Evolutionary conservation across 2,329 filamentous ascomycete species (phyloP), one percentile per base, ranked within the genome.

Genomic region (Alternaria hordeiaustralica): DNA sequence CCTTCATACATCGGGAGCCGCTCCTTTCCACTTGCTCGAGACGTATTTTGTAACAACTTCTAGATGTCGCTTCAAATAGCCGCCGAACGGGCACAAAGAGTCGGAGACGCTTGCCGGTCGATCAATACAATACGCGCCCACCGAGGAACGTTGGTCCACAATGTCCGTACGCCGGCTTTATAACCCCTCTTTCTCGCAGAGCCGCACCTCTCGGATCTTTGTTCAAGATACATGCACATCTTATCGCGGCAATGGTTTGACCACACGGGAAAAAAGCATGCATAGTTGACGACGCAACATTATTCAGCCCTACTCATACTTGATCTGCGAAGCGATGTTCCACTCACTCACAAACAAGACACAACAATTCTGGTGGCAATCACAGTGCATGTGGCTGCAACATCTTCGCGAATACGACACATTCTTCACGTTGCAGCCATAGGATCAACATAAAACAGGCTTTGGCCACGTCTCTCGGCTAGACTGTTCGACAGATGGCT

Each of bases 161-260:
- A 44, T 54, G 65, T 57, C 57, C 61, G 44, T 61, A 55, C 61
- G 53, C 51, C 41, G 55, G 66, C 68, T 68, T 41, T 70, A 66
- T 68, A 64, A 68, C 63, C 67, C 63, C 62, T 63, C 60, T 61
- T 56, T 50, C 49, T 30, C 63, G 65, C 69, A 74, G 70, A 72
- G 70, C 70, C 69, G 67, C 71, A 68, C 66, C 41, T 30, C 41
- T 49, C 7, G 50, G 30, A 21, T 47, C 44, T 12, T 28, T 45
- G 47, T 43, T 57, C 26, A 28, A 62, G 50, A 57, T 63, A 67
- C 64, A 58, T 64, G 66, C 63, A 54, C 36, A 60, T 62, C 26
- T 61, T 49, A 62, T 58, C 45, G 45, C 57, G 57, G 54, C 55
- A 55, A 58, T 18, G 9, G 43, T 58, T 41, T 55, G 58, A 56